Evolutionary conservation across 2,329 filamentous ascomycete genomes (phyloP).

Genomic region (Trichoderma sp.): DNA sequence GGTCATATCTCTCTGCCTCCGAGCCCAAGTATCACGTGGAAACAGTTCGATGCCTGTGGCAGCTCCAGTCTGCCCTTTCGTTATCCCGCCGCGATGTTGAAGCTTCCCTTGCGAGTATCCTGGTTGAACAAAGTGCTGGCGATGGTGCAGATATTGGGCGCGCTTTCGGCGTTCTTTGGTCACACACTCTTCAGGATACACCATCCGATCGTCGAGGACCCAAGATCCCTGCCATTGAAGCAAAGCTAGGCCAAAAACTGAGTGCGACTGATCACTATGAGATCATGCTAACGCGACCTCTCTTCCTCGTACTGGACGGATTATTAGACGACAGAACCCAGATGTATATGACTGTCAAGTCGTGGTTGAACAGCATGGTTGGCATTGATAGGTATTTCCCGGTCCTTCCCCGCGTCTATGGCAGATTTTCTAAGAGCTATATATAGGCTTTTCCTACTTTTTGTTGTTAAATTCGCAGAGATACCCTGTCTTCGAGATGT

Average conservation of each 20-base stretch:
- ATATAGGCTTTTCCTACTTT: constrained; percentile 57
- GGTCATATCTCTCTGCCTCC: constrained; percentile 76
- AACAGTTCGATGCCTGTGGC: constrained; percentile 80
- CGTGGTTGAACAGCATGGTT: constrained; percentile 71
- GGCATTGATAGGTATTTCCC: constrained; percentile 58
- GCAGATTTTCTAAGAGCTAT: not conserved
- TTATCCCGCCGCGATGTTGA: constrained; percentile 71
- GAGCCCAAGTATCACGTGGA: constrained; percentile 94
- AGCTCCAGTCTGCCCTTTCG: constrained; percentile 71
- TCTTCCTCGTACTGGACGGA: constrained; percentile 78
- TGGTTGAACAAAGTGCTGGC: constrained; percentile 51
- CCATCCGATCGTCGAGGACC: constrained; percentile 50
- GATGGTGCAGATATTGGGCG: constrained; percentile 57
- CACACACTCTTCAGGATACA: constrained; percentile 67
- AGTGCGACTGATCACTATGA: constrained; percentile 63
- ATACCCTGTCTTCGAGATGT: constrained; percentile 48
- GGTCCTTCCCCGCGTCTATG: not conserved
- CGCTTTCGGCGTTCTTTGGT: constrained; percentile 76
- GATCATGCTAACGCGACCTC: constrained; percentile 72
- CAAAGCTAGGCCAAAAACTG: constrained; percentile 40
- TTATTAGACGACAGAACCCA: constrained; percentile 71
- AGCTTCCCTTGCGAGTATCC: constrained; percentile 68
- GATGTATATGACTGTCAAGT: constrained; percentile 71
- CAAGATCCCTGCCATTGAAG: constrained; percentile 41
- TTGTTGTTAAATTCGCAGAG: constrained; percentile 56